Evolutionary conservation across 352 stramenopile species (phyloP).

Genomic region (Phytophthora capsici): DNA sequence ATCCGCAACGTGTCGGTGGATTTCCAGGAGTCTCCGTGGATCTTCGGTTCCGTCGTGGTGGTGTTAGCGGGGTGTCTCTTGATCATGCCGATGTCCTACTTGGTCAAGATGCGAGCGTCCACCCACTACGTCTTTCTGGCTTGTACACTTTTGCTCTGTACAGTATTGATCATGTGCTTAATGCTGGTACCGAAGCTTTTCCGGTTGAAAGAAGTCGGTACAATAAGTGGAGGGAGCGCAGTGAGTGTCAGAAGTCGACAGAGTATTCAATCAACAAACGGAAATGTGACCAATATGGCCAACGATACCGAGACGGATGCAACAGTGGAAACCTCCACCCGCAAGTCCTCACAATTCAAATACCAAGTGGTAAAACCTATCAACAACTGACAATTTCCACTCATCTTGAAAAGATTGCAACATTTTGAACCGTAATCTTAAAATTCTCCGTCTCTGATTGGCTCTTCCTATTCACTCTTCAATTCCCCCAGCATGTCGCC

Average conservation of each 20-base stretch:
- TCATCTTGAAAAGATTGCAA: background rate
- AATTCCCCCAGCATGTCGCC: constrained; percentile 30
- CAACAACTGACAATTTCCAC: no score
- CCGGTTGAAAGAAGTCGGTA: constrained; percentile 35
- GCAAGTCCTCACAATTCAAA: background rate
- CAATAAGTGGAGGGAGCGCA: background rate
- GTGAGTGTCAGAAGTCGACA: constrained; percentile 2
- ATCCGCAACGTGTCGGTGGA: constrained; percentile 72
- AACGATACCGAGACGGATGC: constrained; percentile 2
- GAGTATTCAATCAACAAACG: background rate
- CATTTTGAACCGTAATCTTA: background rate
- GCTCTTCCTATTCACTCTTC: constrained; percentile 16
- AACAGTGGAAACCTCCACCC: background rate
- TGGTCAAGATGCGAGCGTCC: constrained; percentile 45
- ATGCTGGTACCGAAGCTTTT: constrained; percentile 56
- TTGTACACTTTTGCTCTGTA: constrained; percentile 38
- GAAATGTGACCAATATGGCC: background rate
- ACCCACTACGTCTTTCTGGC: constrained; percentile 50
- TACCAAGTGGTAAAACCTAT: background rate
- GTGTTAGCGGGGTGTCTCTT: constrained; percentile 58
- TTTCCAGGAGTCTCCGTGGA: constrained; percentile 77
- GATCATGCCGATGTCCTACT: constrained; percentile 59
- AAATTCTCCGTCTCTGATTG: constrained; percentile 21
- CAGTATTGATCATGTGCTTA: constrained; percentile 42
- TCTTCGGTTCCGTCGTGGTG: constrained; percentile 52